Evolutionary conservation across 306 rosid species (phyloP).

Genomic region (Quercus cerris): DNA sequence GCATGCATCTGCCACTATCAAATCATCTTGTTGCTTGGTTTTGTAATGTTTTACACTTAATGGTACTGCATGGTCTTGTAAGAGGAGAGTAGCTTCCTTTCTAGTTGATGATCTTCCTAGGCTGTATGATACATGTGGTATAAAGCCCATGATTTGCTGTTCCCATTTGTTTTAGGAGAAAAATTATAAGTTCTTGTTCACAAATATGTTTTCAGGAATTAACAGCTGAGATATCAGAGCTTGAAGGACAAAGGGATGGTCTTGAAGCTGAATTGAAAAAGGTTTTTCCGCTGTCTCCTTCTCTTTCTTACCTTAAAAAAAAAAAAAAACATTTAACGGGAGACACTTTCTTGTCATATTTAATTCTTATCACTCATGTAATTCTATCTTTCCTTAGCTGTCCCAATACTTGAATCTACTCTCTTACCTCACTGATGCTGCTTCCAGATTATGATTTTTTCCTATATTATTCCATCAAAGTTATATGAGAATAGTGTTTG

Average conservation of each 20-base stretch:
- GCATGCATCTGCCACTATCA: neutral
- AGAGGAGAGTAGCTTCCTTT: conserved; percentile 1
- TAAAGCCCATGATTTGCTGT: conserved; percentile 14
- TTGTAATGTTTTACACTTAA: neutral
- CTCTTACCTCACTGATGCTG: neutral
- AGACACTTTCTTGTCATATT: neutral
- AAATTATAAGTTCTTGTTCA: conserved; percentile 15
- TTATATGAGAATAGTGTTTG: neutral
- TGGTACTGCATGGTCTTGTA: neutral
- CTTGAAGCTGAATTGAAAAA: conserved; percentile 86
- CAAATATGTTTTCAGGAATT: conserved; percentile 58
- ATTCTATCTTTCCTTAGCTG: neutral
- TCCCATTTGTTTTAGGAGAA: conserved; percentile 19
- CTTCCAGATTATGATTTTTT: neutral
- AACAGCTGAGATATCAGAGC: conserved; percentile 66
- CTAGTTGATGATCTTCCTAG: neutral
- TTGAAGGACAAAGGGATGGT: conserved; percentile 77
- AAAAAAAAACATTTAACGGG: neutral
- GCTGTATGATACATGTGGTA: neutral
- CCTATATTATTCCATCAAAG: neutral
- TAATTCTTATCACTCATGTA: neutral
- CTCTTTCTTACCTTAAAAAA: neutral
- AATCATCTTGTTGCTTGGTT: neutral
- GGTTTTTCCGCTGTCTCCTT: conserved; percentile 36
- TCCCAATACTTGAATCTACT: neutral